A percentile compares a stretch with the other conserved stretches of the same genome.
Evolutionary conservation across 495 filamentous ascomycete species (phyloP).

Genomic region (Bryoglossum gracile): DNA sequence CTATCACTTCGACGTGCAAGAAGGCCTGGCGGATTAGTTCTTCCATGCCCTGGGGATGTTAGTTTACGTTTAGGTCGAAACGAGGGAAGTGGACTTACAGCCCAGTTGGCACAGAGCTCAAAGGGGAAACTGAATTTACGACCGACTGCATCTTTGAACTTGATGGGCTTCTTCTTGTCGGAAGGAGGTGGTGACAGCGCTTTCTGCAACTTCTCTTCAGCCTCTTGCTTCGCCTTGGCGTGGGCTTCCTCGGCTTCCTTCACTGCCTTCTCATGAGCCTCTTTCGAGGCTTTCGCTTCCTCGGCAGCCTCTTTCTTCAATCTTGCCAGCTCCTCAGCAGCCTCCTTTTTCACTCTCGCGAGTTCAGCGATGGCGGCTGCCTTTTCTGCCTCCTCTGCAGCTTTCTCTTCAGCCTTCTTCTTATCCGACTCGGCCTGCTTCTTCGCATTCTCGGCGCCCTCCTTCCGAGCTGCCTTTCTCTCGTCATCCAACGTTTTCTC

Average conservation of each 20-base stretch:
- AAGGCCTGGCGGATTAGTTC: conserved; percentile 43
- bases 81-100: conserved; percentile 33
- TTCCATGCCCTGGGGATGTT: conserved; percentile 42
- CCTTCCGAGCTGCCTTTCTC: conserved; percentile 15
- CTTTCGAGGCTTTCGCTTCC: conserved; percentile 25
- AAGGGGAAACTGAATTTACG: conserved; percentile 59
- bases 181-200: conserved; percentile 29
- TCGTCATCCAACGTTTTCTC: conserved; percentile 26
- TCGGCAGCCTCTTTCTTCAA: conserved; percentile 15
- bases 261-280: conserved; percentile 27
- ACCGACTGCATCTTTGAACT: conserved; percentile 60
- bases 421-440: conserved; percentile 15
- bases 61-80: conserved; percentile 7
- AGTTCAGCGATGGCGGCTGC: conserved; percentile 31
- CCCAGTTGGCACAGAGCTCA: conserved; percentile 59
- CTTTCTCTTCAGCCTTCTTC: conserved; percentile 27
- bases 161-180: conserved; percentile 53
- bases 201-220: conserved; percentile 26
- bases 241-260: conserved; percentile 21
- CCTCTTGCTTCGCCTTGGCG: conserved; percentile 29
- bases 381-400: conserved; percentile 36
- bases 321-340: conserved; percentile 11
- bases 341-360: conserved; percentile 30
- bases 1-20: conserved; percentile 38
- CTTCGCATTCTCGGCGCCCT: conserved; percentile 17